Evolutionary conservation across 192 early-diverging fungal genomes (phyloP).

Genomic region (Rhizophlyctis rosea): DNA sequence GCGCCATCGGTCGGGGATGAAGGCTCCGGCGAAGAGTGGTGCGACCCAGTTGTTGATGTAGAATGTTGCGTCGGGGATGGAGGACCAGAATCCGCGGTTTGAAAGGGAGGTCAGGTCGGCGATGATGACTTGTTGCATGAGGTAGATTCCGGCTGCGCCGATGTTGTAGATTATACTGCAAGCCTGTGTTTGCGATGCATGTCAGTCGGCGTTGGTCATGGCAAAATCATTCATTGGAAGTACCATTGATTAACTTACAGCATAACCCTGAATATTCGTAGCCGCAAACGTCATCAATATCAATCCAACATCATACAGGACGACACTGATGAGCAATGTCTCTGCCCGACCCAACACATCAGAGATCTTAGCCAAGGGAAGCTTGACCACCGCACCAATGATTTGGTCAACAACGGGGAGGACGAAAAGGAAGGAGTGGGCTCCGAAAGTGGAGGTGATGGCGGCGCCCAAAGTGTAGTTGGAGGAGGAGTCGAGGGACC

Average conservation of each 20-base stretch:
- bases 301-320: not conserved
- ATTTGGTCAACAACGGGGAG: not conserved
- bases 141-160: constrained; percentile 1
- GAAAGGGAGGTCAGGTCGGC: constrained; percentile 9
- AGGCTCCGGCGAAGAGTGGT: too few species aligned
- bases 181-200: too few species aligned
- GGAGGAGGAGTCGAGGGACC: not conserved
- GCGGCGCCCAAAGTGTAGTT: constrained; percentile 5
- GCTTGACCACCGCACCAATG: not conserved
- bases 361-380: constrained; percentile 7
- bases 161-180: not conserved
- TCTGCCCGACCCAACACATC: constrained; percentile 9
- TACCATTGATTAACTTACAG: too few species aligned
- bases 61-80: not conserved
- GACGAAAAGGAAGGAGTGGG: constrained; percentile 1
- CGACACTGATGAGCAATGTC: not conserved
- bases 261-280: not conserved
- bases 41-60: not conserved
- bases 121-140: constrained; percentile 14
- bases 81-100: constrained; percentile 2
- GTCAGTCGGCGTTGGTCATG: too few species aligned
- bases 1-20: too few species aligned
- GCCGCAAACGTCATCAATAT: not conserved
- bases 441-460: constrained; percentile 5
- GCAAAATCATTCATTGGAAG: too few species aligned